Conservation (phyloP, 2,329 filamentous ascomycete genomes). For the Colletotrichum sp. region DNA sequence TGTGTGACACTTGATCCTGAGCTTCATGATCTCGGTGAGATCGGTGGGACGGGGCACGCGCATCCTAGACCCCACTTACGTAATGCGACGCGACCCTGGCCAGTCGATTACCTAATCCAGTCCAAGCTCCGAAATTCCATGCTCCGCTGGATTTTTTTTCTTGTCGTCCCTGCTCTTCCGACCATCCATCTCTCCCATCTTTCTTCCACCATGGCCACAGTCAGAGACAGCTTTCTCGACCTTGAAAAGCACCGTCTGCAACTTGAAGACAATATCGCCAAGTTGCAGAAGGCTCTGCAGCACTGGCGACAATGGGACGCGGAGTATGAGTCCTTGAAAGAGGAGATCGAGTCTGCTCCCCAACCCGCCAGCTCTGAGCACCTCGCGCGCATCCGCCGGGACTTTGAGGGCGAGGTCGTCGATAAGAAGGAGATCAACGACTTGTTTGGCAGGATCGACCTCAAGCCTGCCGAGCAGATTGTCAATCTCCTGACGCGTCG, state of each 20-base stretch:
- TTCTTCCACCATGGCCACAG: conserved; percentile 39
- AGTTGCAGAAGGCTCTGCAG: conserved; percentile 76
- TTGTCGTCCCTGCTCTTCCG: neutral
- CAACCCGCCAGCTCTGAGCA: conserved; percentile 54
- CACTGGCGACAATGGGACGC: conserved; percentile 93
- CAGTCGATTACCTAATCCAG: conserved; percentile 1
- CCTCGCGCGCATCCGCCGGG: conserved; percentile 61
- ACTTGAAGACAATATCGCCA: conserved; percentile 77
- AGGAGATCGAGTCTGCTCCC: conserved; percentile 71
- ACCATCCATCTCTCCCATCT: neutral
- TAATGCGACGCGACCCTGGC: neutral
- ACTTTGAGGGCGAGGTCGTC: conserved; percentile 68
- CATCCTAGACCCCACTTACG: neutral
- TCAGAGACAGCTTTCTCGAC: conserved; percentile 62
- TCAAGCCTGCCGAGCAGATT: conserved; percentile 66
- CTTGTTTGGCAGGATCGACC: conserved; percentile 47
- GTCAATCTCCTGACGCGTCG: conserved; percentile 73
- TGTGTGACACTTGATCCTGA: neutral
- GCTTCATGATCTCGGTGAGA: neutral
- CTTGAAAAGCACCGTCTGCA: conserved; percentile 77
- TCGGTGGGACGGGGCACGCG: neutral
- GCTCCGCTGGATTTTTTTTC: conserved; percentile 9
- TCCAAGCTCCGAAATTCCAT: neutral
- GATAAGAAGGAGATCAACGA: conserved; percentile 61
- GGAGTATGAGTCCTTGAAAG: conserved; percentile 88